These are phyloP conservation scores for Mallotus repandus DNA, from an alignment of 441 rosid species.

Conservation along the genomic window DNA sequence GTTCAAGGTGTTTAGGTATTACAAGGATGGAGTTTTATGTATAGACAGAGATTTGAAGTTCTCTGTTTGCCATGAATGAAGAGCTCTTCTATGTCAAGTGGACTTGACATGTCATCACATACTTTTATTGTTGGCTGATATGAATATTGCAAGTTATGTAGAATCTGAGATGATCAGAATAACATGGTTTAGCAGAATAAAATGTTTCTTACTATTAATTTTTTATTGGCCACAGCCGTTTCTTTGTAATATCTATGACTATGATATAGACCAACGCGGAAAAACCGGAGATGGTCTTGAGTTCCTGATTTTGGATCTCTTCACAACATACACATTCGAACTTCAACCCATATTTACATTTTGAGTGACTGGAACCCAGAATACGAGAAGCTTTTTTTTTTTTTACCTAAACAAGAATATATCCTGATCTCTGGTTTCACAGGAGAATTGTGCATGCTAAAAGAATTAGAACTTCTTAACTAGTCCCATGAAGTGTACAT, in stretches of 20 bases:
- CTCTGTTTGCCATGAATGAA: background rate
- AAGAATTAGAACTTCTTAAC: background rate
- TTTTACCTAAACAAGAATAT: background rate
- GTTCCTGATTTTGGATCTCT: background rate
- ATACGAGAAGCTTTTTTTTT: background rate
- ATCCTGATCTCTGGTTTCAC: background rate
- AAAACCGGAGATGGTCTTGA: too few species aligned
- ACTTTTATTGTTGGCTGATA: too few species aligned
- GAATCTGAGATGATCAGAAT: too few species aligned
- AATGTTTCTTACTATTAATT: background rate
- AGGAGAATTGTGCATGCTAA: background rate
- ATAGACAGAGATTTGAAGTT: too few species aligned
- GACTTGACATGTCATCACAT: too few species aligned
- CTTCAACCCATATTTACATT: background rate
- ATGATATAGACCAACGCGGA: background rate
- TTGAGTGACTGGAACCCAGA: background rate
- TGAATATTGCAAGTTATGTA: too few species aligned
- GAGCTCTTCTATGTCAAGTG: background rate
- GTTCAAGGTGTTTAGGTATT: background rate
- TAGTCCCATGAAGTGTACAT: background rate
- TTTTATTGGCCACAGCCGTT: background rate
- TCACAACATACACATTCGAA: background rate
- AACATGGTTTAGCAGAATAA: background rate
- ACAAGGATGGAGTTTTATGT: background rate
- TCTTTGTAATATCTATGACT: background rate